Evolutionary conservation across 306 rosid species (phyloP).

Genomic region (Hippophae tibetana): DNA sequence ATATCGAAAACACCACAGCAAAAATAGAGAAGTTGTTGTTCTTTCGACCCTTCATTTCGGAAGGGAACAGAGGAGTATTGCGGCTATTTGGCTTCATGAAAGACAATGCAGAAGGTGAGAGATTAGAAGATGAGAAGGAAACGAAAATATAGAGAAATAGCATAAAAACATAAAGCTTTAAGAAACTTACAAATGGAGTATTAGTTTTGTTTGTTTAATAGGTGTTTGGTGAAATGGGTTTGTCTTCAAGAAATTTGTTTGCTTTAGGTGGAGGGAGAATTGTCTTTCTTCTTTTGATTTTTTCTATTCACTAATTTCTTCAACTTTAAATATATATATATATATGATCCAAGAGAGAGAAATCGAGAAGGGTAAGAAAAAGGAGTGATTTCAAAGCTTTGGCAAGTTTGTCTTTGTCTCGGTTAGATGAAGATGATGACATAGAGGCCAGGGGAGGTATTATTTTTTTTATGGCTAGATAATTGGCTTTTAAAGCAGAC

Average conservation of each 20-base stretch:
- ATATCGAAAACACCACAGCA: constrained; percentile 42
- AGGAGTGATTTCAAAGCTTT: constrained; percentile 61
- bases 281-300: constrained; percentile 40
- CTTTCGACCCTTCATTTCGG: constrained; percentile 62
- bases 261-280: constrained; percentile 47
- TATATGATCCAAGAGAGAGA: constrained; percentile 19
- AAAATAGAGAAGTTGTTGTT: constrained; percentile 50
- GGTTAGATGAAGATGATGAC: constrained; percentile 24
- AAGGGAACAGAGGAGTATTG: constrained; percentile 32
- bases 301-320: constrained; percentile 31
- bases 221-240: constrained; percentile 61
- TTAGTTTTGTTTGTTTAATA: constrained; percentile 31
- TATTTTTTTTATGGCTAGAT: constrained; percentile 15
- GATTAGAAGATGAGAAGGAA: constrained; percentile 12
- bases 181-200: not conserved
- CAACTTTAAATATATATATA: not conserved
- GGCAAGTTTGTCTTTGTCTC: constrained; percentile 33
- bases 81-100: constrained; percentile 49
- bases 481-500: constrained; percentile 16
- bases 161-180: constrained; percentile 19
- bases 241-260: constrained; percentile 41
- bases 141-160: constrained; percentile 36
- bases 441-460: constrained; percentile 12
- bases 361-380: constrained; percentile 7
- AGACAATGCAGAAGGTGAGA: constrained; percentile 6